Percentiles rank a stretch among this genome's conserved stretches.
These are phyloP conservation scores for Candida pseudofarinosa DNA, from an alignment of 805 yeast genomes.

Conservation along the genomic window DNA sequence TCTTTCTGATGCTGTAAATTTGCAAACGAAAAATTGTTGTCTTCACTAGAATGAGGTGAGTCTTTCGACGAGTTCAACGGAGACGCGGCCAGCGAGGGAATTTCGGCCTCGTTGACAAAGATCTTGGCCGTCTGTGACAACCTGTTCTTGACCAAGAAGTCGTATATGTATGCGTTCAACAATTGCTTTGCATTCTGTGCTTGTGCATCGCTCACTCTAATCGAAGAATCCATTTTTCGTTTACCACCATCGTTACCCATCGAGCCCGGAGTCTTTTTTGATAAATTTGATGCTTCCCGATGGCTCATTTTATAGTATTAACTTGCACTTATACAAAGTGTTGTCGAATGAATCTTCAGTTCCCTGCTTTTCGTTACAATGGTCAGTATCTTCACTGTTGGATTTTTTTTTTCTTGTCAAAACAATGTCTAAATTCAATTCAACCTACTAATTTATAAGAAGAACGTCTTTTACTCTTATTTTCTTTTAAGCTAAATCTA, in stretches of 20 bases:
- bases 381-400: not conserved
- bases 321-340: not conserved
- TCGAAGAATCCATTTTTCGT: slow-evolving; percentile 24
- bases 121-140: slow-evolving; percentile 67
- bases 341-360: too few relatives aligned
- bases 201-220: slow-evolving; percentile 35
- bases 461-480: not conserved
- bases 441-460: not conserved
- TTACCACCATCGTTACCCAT: slow-evolving; percentile 8
- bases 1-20: slow-evolving; percentile 29
- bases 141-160: slow-evolving; percentile 72
- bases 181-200: slow-evolving; percentile 54
- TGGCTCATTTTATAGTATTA: slow-evolving; percentile 25
- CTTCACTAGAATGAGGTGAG: slow-evolving; percentile 21
- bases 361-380: not conserved
- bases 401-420: not conserved
- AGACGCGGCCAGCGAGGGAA: slow-evolving; percentile 32
- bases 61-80: slow-evolving; percentile 21
- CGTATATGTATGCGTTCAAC: slow-evolving; percentile 81
- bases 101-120: slow-evolving; percentile 74
- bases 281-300: slow-evolving; percentile 33
- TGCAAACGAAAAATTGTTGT: not conserved
- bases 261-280: slow-evolving; percentile 27
- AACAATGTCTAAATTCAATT: not conserved
- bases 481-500: too few relatives aligned